These are phyloP conservation scores for Moricandia moricandioides DNA, from an alignment of 345 rosid genomes.

Conservation along the genomic window DNA sequence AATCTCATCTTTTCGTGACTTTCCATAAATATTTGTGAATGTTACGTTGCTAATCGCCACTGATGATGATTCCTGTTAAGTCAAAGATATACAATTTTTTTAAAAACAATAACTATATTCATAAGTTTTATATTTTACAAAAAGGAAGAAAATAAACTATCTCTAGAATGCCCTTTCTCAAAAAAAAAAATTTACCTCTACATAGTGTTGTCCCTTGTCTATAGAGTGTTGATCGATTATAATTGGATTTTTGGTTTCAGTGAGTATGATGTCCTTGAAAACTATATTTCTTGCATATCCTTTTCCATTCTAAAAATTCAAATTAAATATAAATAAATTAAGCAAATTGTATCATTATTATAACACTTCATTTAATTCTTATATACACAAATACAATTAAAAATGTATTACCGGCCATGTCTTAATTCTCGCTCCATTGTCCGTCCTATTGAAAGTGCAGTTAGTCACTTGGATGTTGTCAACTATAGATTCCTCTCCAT, in stretches of 20 bases:
- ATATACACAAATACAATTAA: not conserved
- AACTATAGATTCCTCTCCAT: constrained; percentile 21
- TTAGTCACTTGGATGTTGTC: constrained; percentile 40
- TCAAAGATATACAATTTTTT: not conserved
- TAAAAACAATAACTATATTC: not conserved
- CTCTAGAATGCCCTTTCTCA: too few species aligned
- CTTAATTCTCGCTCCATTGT: constrained; percentile 62
- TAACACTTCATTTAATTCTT: not conserved
- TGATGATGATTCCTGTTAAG: constrained; percentile 23
- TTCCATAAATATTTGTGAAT: constrained; percentile 15
- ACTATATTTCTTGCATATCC: not conserved
- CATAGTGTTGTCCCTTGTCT: constrained; percentile 3
- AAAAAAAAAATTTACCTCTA: too few species aligned
- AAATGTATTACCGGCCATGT: constrained; percentile 43
- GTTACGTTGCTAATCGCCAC: constrained; percentile 30
- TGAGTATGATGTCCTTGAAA: too few species aligned
- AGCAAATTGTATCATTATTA: not conserved
- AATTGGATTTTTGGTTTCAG: too few species aligned
- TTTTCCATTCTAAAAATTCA: constrained; percentile 17
- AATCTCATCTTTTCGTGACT: not conserved
- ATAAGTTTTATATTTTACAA: not conserved
- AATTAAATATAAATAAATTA: not conserved
- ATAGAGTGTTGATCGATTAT: not conserved
- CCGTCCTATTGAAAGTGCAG: constrained; percentile 39
- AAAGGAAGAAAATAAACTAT: not conserved